A percentile compares a stretch with the other conserved stretches of the same genome.
phyloP scores from a whole-genome alignment of 768 basidiomycete genomes.

The Hericium alpestre region DNA sequence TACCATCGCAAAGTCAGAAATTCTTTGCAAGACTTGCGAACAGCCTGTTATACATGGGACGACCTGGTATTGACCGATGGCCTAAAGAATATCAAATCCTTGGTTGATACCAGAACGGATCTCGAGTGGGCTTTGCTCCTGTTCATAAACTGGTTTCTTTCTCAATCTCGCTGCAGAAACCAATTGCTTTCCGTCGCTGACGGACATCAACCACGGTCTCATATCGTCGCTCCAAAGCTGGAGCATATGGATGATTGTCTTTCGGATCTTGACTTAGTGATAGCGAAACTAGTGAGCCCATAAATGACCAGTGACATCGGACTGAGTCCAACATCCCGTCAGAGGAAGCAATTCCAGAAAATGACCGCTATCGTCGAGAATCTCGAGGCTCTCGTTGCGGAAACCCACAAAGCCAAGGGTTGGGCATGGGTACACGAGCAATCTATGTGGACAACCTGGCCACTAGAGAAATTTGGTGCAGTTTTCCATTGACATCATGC shows the following conservation, averaged over 20 bases:
- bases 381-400: constrained; percentile 52
- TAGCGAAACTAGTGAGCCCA: constrained; percentile 53
- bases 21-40: constrained; percentile 55
- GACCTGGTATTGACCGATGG: constrained; percentile 75
- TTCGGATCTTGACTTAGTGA: constrained; percentile 43
- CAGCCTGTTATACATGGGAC: constrained; percentile 66
- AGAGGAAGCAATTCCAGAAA: constrained; percentile 65
- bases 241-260: constrained; percentile 58
- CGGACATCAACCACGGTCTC: constrained; percentile 43
- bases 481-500: not conserved
- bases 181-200: constrained; percentile 42
- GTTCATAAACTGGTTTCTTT: not conserved
- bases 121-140: constrained; percentile 51
- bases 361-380: constrained; percentile 56
- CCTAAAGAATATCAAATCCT: constrained; percentile 55
- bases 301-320: not conserved
- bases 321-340: not conserved
- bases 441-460: constrained; percentile 76
- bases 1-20: constrained; percentile 71
- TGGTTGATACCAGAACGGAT: constrained; percentile 74
- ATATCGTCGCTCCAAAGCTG: constrained; percentile 56
- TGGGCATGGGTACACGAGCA: constrained; percentile 62
- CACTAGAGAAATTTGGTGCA: constrained; percentile 68
- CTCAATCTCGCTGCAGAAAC: constrained; percentile 36
- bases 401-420: constrained; percentile 64